A percentile compares a stretch with the other conserved stretches of the same genome.
Evolutionary conservation across 2,329 filamentous ascomycete species (phyloP).

Genomic region (Lizonia empirigonia): DNA sequence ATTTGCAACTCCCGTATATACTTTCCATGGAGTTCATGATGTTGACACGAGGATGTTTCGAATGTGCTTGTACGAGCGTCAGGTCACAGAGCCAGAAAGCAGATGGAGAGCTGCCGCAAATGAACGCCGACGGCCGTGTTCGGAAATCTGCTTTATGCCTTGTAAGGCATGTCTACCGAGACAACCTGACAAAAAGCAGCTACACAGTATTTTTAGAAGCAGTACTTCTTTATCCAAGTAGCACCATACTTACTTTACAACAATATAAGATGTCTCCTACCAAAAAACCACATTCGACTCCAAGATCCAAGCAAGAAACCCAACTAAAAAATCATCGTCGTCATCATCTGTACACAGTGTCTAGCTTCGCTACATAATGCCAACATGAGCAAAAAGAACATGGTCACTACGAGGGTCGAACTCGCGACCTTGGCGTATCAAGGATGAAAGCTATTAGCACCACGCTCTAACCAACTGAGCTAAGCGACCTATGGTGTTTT

Average conservation of each 20-base stretch:
- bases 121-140: background rate
- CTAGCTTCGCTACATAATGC: no score
- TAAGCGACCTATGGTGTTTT: conserved; percentile 15
- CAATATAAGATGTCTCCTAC: no score
- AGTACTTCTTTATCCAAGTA: no score
- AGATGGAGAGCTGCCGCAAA: background rate
- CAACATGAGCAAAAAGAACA: conserved; percentile 7
- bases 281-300: no score
- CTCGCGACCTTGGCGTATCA: conserved; percentile 28
- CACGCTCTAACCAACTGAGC: conserved; percentile 31
- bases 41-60: background rate
- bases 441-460: conserved; percentile 25
- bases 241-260: no score
- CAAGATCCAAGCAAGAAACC: no score
- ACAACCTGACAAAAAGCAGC: no score
- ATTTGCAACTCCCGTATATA: conserved; percentile 6
- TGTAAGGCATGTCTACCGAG: no score
- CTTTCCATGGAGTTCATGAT: conserved; percentile 3
- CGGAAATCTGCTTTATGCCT: no score
- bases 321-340: no score
- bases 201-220: no score
- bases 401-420: conserved; percentile 30
- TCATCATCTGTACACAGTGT: no score
- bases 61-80: conserved; percentile 3
- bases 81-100: background rate